Evolutionary conservation across 805 yeast genomes (phyloP), one percentile per base, ranked within the genome.

Genomic region (Candida methanosorbosa): DNA sequence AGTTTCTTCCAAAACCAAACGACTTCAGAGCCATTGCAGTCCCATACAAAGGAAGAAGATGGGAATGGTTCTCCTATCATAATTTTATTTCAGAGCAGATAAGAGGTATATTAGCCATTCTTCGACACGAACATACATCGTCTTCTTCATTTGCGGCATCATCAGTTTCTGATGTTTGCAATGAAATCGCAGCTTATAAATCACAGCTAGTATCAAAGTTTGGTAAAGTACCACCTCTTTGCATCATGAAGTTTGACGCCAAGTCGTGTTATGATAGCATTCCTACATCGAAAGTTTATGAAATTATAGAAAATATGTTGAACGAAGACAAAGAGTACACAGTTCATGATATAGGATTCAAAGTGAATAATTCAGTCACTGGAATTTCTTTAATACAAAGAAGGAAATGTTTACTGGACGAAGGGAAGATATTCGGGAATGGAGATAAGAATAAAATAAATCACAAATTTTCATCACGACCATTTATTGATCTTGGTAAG

Each of bases 181-280:
- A 40, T 0, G 40, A 46, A 4, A 40, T 81, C 0, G 38, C 50
- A 6, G 25, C 44, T 0, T 82, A 63, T 45, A 70, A 64, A 35
- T 29, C 34, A 2, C 20, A 22, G 0, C 42, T 65, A 0, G 6
- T 46, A 2, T 21, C 35, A 4, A 36, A 40, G 9, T 34, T 40
- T 14, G 46, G 49, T 0, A 27, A 16, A 2, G 13, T 66, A 4
- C 74, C 74, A 0, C 33, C 42, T 2, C 41, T 78, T 0, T 70
- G 62, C 46, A 70, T 70, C 13, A 61, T 81, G 18, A 84, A 82
- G 44, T 81, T 85, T 53, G 97, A 88, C 52, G 75, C 83, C 42
- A 68, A 66, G 36, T 68, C 78, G 3, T 86, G 95, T 37, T 88
- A 75, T 52, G 97, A 90, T 47, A 70, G 76, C 2, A 60, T 87